These are phyloP conservation scores for Aspergillus fumigatiaffinis DNA, from an alignment of 2,329 filamentous ascomycete genomes.

Conservation along the genomic window DNA sequence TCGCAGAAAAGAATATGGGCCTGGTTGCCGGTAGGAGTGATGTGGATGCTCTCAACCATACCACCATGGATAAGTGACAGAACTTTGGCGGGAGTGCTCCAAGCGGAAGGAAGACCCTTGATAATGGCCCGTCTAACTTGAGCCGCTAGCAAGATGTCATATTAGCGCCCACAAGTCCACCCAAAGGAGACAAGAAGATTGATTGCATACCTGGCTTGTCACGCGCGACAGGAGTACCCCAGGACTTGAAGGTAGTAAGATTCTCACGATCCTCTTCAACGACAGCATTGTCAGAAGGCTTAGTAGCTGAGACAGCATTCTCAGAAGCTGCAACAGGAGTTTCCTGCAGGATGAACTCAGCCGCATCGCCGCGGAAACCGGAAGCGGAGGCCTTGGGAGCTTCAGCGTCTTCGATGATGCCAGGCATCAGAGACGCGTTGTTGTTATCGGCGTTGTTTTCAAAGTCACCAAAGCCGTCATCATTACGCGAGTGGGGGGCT, in stretches of 20 bases:
- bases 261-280: constrained; percentile 26
- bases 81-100: constrained; percentile 28
- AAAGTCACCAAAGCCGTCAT: not conserved
- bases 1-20: constrained; percentile 37
- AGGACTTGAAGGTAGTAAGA: constrained; percentile 26
- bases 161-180: not conserved
- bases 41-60: constrained; percentile 30
- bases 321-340: not conserved
- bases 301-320: not conserved
- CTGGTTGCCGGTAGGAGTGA: constrained; percentile 14
- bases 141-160: constrained; percentile 15
- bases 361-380: not conserved
- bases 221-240: constrained; percentile 26
- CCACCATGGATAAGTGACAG: constrained; percentile 39
- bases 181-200: not conserved
- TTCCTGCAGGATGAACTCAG: not conserved
- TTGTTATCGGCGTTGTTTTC: not conserved
- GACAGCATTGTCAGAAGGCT: not conserved
- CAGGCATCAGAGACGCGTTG: not conserved
- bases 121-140: constrained; percentile 32
- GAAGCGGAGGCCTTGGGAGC: not conserved
- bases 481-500: not conserved
- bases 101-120: constrained; percentile 31
- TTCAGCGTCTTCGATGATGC: not conserved
- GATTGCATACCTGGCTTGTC: constrained; percentile 23